phyloP scores from a whole-genome alignment of 169 alveolate species.

The Plasmodium coatneyi region DNA sequence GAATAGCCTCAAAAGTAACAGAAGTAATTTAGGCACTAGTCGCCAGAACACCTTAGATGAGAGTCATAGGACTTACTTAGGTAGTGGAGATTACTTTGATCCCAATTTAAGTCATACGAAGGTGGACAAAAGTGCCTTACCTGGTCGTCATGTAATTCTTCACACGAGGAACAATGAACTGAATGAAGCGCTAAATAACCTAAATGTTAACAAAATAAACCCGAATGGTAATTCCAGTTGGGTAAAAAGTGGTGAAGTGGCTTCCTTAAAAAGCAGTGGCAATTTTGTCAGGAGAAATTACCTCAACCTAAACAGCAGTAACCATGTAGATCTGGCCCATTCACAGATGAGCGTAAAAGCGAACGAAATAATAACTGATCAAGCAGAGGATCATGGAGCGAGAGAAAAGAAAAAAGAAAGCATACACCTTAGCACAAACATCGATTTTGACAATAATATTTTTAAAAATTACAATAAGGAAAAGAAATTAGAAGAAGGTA shows the following conservation, averaged over 20 bases:
- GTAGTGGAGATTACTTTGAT: slow-evolving; percentile 11
- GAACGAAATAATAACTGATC: background rate
- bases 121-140: background rate
- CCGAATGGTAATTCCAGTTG: background rate
- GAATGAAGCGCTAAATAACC: background rate
- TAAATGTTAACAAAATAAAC: background rate
- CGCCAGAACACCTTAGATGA: background rate
- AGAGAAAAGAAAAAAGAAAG: background rate
- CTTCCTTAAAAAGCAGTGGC: background rate
- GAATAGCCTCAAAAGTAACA: background rate
- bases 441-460: slow-evolving; percentile 39
- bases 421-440: background rate
- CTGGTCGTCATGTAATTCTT: background rate
- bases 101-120: slow-evolving; percentile 6
- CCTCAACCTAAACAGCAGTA: background rate
- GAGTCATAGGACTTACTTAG: slow-evolving; percentile 2
- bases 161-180: background rate
- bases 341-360: background rate
- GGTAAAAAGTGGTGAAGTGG: background rate
- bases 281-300: background rate
- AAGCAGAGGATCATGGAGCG: background rate
- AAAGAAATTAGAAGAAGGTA: slow-evolving; percentile 2
- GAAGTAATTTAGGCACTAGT: slow-evolving; percentile 5
- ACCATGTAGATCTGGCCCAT: background rate
- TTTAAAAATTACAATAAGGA: slow-evolving; percentile 34